Base-by-base conservation (phyloP, 352 stramenopile genomes). In the Globisporangium mamillatum region DNA sequence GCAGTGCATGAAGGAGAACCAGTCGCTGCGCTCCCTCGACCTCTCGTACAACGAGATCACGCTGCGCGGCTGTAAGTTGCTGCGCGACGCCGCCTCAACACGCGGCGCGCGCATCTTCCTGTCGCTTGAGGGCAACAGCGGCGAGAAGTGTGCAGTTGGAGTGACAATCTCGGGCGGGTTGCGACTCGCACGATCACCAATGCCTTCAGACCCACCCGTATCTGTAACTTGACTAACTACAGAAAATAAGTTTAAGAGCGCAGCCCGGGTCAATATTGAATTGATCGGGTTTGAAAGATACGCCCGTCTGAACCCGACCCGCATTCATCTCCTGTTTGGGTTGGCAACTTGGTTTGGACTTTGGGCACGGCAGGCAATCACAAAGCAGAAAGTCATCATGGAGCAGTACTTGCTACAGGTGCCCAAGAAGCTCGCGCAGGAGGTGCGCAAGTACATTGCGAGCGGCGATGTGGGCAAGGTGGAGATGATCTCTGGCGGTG, bases 401-500 rank as follows among this genome's bases (percentile, higher is more conserved):
- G 88, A 96, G 75, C 88, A 96, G 70, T 96, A 92, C 72, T 62
- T 96, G 74, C 80, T 96, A 62, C 86, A 93, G 72, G 73, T 95
- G 48, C 88, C 88, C n/a, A 93, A 92, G 84, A 78, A 77, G 29
- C 68, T 96, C 48, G 86, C 84, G 73, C 72, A 82, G 61, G 85
- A 96, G 60, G 77, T 96, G 68, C 84, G 86, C 48, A 57, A 77
- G 8, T 77, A 78, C 48, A 93, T 94, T 63, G 79, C 77, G 53
- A 82, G 78, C 60, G 79, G 77, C 25, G 84, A 94, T 22, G 74
- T 73, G 12, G 66, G 78, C 10, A 79, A 92, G 41, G 80, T 96
- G 20, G 81, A 96, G 61, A 87, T 94, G 75, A 78, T 94, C 32
- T 85, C 88, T 9, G 83, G 76, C 60, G 86, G 88, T 94, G 22